phyloP scores from a whole-genome alignment of 2,329 filamentous ascomycete genomes.

The Trichophyton equinum region DNA sequence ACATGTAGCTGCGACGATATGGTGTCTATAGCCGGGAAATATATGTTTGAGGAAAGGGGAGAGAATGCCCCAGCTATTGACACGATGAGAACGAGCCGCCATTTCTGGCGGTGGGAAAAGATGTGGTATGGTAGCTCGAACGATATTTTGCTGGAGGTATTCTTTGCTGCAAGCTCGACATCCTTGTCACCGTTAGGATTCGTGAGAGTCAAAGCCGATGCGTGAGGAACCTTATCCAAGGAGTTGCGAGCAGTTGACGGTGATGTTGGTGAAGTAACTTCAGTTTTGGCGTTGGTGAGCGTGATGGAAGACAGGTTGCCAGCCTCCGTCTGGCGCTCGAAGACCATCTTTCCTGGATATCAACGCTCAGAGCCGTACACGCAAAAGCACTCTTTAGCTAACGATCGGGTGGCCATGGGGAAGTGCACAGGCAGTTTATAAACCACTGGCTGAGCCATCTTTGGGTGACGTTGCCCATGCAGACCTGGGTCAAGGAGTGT shows the following conservation, averaged over 20 bases:
- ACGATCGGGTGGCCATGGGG: background rate
- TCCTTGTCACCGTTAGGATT: background rate
- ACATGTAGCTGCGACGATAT: conserved; percentile 30
- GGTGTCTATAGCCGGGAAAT: conserved; percentile 29
- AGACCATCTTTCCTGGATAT: background rate
- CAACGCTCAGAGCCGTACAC: background rate
- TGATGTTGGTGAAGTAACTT: background rate
- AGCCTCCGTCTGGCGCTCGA: background rate
- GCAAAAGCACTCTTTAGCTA: background rate
- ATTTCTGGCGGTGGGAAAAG: conserved; percentile 2
- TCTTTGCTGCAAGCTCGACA: background rate
- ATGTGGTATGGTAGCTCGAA: background rate
- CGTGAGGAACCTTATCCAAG: background rate
- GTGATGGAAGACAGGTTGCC: background rate
- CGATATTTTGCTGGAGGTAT: background rate
- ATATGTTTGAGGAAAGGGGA: conserved; percentile 30
- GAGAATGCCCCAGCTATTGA: conserved; percentile 9
- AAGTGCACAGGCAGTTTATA: background rate
- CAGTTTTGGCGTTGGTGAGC: background rate
- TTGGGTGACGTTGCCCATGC: background rate
- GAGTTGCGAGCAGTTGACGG: background rate
- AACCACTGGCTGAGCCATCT: background rate
- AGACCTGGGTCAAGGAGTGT: background rate
- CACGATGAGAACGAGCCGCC: conserved; percentile 4
- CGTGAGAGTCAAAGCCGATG: background rate